These are phyloP conservation scores for Eucalyptus cladocalyx DNA, from an alignment of 345 rosid genomes.

Conservation along the genomic window DNA sequence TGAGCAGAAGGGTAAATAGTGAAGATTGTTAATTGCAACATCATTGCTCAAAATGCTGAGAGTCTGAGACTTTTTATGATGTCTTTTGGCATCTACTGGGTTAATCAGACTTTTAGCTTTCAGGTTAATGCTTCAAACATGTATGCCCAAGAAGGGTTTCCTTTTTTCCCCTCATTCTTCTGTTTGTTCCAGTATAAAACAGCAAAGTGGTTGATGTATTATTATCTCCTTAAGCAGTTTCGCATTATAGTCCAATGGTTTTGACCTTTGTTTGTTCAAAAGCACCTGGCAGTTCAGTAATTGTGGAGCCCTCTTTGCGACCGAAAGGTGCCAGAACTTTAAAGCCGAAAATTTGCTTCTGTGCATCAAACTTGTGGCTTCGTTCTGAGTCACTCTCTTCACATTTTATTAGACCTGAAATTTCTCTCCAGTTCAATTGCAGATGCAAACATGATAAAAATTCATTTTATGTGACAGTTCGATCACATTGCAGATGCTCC, in stretches of 20 bases:
- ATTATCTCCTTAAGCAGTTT: not conserved
- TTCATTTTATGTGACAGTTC: not conserved
- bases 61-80: not conserved
- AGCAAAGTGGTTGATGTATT: not conserved
- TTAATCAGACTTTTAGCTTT: not conserved
- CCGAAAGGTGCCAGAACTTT: not conserved
- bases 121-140: not conserved
- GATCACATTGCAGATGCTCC: not conserved
- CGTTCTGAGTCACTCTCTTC: not conserved
- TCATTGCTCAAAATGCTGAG: not conserved
- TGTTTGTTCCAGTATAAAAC: not conserved
- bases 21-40: not conserved
- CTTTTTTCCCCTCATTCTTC: not conserved
- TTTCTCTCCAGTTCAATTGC: not conserved
- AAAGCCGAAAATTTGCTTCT: not conserved
- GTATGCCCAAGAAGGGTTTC: not conserved
- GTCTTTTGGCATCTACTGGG: not conserved
- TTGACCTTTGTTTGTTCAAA: not conserved
- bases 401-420: not conserved
- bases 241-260: not conserved
- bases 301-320: not conserved
- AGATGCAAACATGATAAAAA: not conserved
- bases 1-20: constrained; percentile 6
- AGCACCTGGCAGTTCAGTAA: not conserved
- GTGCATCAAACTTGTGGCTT: not conserved